Percentiles rank a stretch among this genome's conserved stretches.
These are phyloP conservation scores for Bipolaris cookei DNA, from an alignment of 2,329 filamentous ascomycete genomes.

Conservation along the genomic window DNA sequence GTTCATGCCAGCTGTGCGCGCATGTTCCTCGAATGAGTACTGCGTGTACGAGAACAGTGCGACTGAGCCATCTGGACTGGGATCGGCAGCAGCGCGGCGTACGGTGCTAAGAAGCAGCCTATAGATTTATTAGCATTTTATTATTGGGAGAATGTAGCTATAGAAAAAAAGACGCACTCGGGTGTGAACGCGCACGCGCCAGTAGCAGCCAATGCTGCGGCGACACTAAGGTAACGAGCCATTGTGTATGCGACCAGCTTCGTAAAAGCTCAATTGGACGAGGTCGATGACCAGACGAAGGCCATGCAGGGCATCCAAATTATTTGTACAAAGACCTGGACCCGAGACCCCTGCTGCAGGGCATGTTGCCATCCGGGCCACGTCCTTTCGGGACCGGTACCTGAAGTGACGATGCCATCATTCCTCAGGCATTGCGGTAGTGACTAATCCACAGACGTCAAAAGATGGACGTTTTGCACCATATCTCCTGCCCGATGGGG, in stretches of 20 bases:
- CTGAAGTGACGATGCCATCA: conserved; percentile 10
- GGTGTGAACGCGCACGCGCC: conserved; percentile 44
- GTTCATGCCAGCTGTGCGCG: conserved; percentile 59
- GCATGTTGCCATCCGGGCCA: conserved; percentile 20
- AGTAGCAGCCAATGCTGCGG: conserved; percentile 43
- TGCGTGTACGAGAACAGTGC: conserved; percentile 72
- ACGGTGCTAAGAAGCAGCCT: conserved; percentile 70
- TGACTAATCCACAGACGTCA: conserved; percentile 18
- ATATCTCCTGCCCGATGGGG: conserved; percentile 32
- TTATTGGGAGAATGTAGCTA: not conserved
- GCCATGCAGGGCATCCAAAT: conserved; percentile 24
- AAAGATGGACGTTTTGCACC: conserved; percentile 12
- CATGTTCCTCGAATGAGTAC: conserved; percentile 80
- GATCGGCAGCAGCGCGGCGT: conserved; percentile 69
- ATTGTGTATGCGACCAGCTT: conserved; percentile 41
- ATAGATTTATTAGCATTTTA: conserved; percentile 2
- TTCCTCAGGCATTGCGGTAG: not conserved
- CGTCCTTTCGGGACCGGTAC: conserved; percentile 24
- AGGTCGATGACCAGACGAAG: conserved; percentile 27
- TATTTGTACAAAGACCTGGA: conserved; percentile 32
- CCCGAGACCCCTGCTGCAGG: conserved; percentile 7
- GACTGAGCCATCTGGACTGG: conserved; percentile 69
- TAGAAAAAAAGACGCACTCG: conserved; percentile 32
- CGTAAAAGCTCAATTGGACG: conserved; percentile 35
- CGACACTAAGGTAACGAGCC: conserved; percentile 44